A percentile compares a stretch with the other conserved stretches of the same genome.
phyloP scores from a whole-genome alignment of 1,284 basidiomycete genomes.

The Trametes polyzona region DNA sequence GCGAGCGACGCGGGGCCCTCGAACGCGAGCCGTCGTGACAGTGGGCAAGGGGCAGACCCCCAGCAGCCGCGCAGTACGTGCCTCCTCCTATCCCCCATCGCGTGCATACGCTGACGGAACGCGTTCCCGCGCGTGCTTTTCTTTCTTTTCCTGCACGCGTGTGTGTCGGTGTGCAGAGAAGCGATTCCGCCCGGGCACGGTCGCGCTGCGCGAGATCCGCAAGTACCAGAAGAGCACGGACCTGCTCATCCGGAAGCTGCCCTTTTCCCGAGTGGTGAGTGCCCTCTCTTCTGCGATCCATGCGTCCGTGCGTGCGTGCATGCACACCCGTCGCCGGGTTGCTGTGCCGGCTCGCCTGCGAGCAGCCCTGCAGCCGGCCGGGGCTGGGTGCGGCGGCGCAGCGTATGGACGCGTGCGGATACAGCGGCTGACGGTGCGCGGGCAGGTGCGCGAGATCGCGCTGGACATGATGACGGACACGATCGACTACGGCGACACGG shows the following conservation, averaged over 20 bases:
- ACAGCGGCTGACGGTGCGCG: not conserved
- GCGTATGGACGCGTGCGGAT: not conserved
- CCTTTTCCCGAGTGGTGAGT: constrained; percentile 86
- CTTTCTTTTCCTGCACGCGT: not conserved
- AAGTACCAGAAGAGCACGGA: constrained; percentile 95
- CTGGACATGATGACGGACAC: constrained; percentile 82
- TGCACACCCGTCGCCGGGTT: too few relatives aligned
- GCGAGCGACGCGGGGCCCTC: constrained; percentile 23
- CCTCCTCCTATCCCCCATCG: not conserved
- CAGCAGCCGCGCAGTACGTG: constrained; percentile 26
- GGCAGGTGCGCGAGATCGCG: constrained; percentile 90
- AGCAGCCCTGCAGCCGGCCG: not conserved
- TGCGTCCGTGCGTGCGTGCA: too few relatives aligned
- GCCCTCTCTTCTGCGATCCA: constrained; percentile 36
- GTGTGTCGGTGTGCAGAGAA: constrained; percentile 43
- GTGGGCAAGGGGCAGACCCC: constrained; percentile 15
- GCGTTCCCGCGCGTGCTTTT: not conserved
- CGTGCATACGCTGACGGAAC: not conserved
- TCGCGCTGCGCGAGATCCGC: constrained; percentile 89
- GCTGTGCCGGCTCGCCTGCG: not conserved
- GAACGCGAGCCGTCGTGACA: constrained; percentile 24
- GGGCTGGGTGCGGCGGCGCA: not conserved
- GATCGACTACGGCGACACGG: constrained; percentile 59
- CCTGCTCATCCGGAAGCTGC: constrained; percentile 83
- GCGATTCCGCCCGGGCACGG: constrained; percentile 83